Percentiles rank a stretch among this genome's conserved stretches.
Conservation (phyloP, 2,329 filamentous ascomycete species). For the Claviceps sp. region DNA sequence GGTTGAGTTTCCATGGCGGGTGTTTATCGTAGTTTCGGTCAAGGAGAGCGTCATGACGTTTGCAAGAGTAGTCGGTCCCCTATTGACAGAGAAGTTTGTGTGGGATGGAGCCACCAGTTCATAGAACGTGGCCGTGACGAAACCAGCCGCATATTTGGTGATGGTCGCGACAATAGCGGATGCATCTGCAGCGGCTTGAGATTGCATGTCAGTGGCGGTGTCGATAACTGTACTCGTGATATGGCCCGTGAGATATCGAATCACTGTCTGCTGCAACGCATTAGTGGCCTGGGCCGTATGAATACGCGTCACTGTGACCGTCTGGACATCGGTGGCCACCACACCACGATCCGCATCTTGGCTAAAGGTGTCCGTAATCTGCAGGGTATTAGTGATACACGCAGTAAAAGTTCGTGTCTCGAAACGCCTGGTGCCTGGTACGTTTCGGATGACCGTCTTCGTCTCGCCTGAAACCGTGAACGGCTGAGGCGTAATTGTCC, state of each 20-base stretch:
- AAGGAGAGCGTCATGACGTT: not conserved
- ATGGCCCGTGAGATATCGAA: not conserved
- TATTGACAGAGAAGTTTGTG: not conserved
- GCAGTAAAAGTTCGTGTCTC: not conserved
- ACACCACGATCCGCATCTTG: not conserved
- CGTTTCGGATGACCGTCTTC: not conserved
- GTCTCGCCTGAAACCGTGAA: not conserved
- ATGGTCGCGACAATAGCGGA: not conserved
- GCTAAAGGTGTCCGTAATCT: not conserved
- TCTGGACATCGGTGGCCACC: not conserved
- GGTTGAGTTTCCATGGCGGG: not conserved
- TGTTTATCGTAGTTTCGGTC: not conserved
- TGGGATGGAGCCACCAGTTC: too few species aligned
- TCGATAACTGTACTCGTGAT: not conserved
- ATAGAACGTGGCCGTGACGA: not conserved
- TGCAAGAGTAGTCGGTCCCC: too few species aligned
- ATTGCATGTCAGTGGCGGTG: not conserved
- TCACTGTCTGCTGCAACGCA: not conserved
- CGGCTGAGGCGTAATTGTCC: not conserved
- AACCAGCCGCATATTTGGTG: not conserved
- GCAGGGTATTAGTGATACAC: not conserved
- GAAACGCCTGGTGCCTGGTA: not conserved
- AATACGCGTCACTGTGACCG: not conserved
- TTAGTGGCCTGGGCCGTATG: not conserved
- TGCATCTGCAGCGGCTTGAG: not conserved